phyloP scores from a whole-genome alignment of 1,284 basidiomycete species.

The Grifola frondosa region DNA sequence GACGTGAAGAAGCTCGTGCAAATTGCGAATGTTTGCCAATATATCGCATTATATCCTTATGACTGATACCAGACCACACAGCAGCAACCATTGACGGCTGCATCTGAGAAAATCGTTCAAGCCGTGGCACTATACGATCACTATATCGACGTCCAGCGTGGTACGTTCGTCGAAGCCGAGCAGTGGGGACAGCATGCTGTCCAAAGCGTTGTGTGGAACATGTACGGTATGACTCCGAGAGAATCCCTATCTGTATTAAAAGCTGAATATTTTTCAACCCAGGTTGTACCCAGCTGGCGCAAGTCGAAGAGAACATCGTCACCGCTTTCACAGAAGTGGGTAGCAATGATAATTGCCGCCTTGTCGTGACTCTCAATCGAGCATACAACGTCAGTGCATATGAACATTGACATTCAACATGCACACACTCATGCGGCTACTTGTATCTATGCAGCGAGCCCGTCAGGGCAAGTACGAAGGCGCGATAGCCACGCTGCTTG shows the following conservation, averaged over 20 bases:
- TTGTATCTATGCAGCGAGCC: conserved; percentile 47
- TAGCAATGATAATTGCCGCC: conserved; percentile 57
- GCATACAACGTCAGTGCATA: conserved; percentile 54
- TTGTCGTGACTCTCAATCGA: conserved; percentile 60
- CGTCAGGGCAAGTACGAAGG: conserved; percentile 66
- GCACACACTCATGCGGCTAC: no score
- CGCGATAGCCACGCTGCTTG: conserved; percentile 61
- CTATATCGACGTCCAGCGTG: conserved; percentile 59
- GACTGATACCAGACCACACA: conserved; percentile 26
- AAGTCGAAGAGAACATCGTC: conserved; percentile 68
- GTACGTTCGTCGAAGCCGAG: conserved; percentile 50
- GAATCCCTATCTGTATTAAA: not conserved
- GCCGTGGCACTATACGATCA: conserved; percentile 69
- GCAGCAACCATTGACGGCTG: conserved; percentile 71
- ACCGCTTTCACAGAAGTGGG: conserved; percentile 61
- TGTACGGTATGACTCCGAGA: conserved; percentile 48
- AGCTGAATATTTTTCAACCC: not conserved
- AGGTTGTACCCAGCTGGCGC: conserved; percentile 70
- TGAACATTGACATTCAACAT: not conserved
- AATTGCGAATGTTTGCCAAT: conserved; percentile 44
- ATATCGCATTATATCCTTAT: not conserved
- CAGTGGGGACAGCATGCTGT: conserved; percentile 73
- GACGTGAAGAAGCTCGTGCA: conserved; percentile 68
- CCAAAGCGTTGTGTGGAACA: conserved; percentile 69
- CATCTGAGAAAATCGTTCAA: conserved; percentile 67